These are phyloP conservation scores for Penicillium palitans DNA, from an alignment of 2,329 filamentous ascomycete species.

Conservation along the genomic window DNA sequence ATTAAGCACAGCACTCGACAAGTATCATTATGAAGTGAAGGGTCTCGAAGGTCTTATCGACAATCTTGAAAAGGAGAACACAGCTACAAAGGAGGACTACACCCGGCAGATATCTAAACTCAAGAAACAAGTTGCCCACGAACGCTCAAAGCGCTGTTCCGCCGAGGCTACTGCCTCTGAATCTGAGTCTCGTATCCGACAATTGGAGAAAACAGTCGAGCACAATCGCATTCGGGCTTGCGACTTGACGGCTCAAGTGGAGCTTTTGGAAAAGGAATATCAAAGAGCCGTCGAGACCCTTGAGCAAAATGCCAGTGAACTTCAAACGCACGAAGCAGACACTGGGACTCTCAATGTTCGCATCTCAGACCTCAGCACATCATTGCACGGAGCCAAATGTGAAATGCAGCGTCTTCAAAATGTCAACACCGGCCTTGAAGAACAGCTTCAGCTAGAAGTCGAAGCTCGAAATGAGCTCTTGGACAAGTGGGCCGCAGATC, in stretches of 20 bases:
- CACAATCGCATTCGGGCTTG: slow-evolving; percentile 37
- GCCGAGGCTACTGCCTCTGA: slow-evolving; percentile 40
- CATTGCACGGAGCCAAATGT: slow-evolving; percentile 37
- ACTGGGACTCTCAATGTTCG: slow-evolving; percentile 43
- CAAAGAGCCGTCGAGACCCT: slow-evolving; percentile 24
- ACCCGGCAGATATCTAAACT: slow-evolving; percentile 36
- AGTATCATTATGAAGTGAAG: slow-evolving; percentile 47
- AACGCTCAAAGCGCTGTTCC: slow-evolving; percentile 35
- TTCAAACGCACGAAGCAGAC: slow-evolving; percentile 36
- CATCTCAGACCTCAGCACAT: slow-evolving; percentile 43
- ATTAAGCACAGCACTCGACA: slow-evolving; percentile 45
- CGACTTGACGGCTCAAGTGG: slow-evolving; percentile 37
- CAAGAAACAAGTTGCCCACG: slow-evolving; percentile 34
- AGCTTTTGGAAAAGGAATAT: slow-evolving; percentile 37
- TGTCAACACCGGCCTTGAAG: slow-evolving; percentile 39
- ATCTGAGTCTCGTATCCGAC: slow-evolving; percentile 37
- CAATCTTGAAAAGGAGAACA: slow-evolving; percentile 43
- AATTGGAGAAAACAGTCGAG: slow-evolving; percentile 38
- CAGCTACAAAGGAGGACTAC: slow-evolving; percentile 30
- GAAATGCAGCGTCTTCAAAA: slow-evolving; percentile 40
- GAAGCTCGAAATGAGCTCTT: slow-evolving; percentile 38
- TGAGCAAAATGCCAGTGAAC: slow-evolving; percentile 25
- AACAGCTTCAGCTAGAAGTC: slow-evolving; percentile 40
- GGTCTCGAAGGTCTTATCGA: slow-evolving; percentile 46
- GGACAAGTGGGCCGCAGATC: slow-evolving; percentile 37